Evolutionary conservation across 75 land plant species (phyloP).

Genomic region (Pinus tabuliformis): DNA sequence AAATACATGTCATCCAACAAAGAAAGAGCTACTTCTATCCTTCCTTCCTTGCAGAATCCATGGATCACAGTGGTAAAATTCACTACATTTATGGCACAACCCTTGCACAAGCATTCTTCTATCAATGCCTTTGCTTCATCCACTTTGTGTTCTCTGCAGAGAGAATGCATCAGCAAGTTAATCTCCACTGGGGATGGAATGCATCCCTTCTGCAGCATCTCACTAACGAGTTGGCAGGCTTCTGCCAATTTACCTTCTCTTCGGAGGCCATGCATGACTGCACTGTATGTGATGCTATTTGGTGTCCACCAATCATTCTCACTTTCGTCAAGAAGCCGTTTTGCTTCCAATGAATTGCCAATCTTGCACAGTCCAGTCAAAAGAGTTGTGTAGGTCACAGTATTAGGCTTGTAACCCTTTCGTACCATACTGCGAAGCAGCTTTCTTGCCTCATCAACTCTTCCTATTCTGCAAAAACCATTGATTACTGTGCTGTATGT

Average conservation of each 20-base stretch:
- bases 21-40: conserved; percentile 54
- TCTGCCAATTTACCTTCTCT: conserved; percentile 49
- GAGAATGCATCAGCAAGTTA: conserved; percentile 51
- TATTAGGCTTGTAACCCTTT: conserved; percentile 69
- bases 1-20: conserved; percentile 74
- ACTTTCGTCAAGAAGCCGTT: conserved; percentile 60
- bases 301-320: conserved; percentile 77
- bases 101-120: conserved; percentile 61
- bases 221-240: conserved; percentile 46
- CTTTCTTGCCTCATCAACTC: conserved; percentile 56
- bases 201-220: conserved; percentile 57
- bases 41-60: conserved; percentile 62
- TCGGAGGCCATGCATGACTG: conserved; percentile 71
- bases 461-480: conserved; percentile 58
- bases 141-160: conserved; percentile 39
- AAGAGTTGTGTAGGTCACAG: conserved; percentile 56
- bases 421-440: conserved; percentile 49
- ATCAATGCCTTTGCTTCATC: conserved; percentile 50
- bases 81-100: conserved; percentile 61
- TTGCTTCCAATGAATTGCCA: conserved; percentile 61
- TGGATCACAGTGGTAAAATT: conserved; percentile 70
- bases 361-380: conserved; percentile 55
- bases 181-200: conserved; percentile 56
- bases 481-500: conserved; percentile 58
- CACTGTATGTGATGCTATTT: conserved; percentile 75